Base-by-base conservation (phyloP, 306 rosid genomes). In the Pyrus communis region DNA sequence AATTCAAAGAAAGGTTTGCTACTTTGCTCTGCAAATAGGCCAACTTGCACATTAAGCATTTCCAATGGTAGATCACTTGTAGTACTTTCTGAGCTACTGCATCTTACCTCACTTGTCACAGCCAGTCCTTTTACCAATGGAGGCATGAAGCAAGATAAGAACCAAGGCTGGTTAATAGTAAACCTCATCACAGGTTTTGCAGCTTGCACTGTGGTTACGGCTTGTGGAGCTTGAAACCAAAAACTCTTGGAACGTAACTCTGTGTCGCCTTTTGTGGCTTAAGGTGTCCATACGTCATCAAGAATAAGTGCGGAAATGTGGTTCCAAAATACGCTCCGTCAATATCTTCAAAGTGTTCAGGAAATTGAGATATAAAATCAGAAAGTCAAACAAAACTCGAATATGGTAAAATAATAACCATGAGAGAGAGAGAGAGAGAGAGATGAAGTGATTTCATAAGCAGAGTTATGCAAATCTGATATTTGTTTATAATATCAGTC, bases 311-410 rank as follows among this genome's bases (percentile, higher is more conserved):
- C 1, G 97, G 96, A 68, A 88, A 92, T 43, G 97, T 92, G 38
- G 93, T 85, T 78, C 97, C 97, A 25, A 92, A 92, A 87, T 92
- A 92, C 1, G 96, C 97, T 84, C 97, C 97, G 78, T 92, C 97
- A 59, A 87, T 92, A 73, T 90, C 97, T 92, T 81, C 60, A 76
- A 31, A 31, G 70, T 43, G 85, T 89, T 65, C 79, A 90, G 86
- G 87, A 76, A 78, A 76, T 54, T 77, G 64, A 18, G 57, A 28
- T 66, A 76, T 17, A 45, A 30, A 12, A 74, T 45, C 54, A 35
- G 30, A 71, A 57, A 7, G 42, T 40, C 22, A 49, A 67, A 67
- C 49, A 40, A 57, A 49, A 30, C 11, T 59, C n/a, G 68, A 70
- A 54, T 60, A 43, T 19, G 57, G n/a, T 12, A 4, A 60, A 74